Evolutionary conservation across 2,329 filamentous ascomycete species (phyloP).

Genomic region (Fusarium gaditjirri): DNA sequence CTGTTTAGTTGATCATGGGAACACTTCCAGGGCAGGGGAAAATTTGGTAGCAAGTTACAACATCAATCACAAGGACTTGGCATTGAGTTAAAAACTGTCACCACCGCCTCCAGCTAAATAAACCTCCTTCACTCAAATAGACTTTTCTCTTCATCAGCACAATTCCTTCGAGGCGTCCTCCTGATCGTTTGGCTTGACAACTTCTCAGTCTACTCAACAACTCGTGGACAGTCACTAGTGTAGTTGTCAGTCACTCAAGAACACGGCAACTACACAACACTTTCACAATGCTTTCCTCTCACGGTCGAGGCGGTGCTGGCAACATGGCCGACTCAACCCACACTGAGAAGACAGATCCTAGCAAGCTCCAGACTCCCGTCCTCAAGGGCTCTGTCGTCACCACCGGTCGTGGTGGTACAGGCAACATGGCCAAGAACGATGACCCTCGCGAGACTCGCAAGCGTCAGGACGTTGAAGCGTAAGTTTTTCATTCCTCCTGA

Average conservation of each 20-base stretch:
- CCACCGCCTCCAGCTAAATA: conserved; percentile 4
- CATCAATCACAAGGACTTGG: conserved; percentile 39
- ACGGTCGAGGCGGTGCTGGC: conserved; percentile 82
- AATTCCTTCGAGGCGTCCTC: background rate
- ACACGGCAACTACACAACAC: background rate
- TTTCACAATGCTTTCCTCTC: conserved; percentile 64
- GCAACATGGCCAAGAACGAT: conserved; percentile 83
- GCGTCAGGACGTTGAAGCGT: conserved; percentile 85
- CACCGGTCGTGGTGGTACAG: conserved; percentile 87
- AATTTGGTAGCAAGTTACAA: conserved; percentile 31
- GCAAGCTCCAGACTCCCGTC: conserved; percentile 82
- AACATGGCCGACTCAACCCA: conserved; percentile 71
- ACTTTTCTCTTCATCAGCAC: background rate
- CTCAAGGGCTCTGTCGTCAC: conserved; percentile 88
- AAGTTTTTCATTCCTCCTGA: conserved; percentile 47
- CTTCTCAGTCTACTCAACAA: background rate
- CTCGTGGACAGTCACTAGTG: background rate
- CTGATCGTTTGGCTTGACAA: background rate
- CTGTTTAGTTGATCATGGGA: conserved; percentile 39
- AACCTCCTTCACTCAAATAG: background rate
- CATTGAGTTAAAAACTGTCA: conserved; percentile 35
- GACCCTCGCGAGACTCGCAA: conserved; percentile 79
- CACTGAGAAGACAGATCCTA: conserved; percentile 62
- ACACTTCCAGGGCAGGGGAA: conserved; percentile 22
- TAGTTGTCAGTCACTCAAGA: background rate